These are phyloP conservation scores for Ligustrum vulgare DNA, from an alignment of 257 asterid species.

Conservation along the genomic window DNA sequence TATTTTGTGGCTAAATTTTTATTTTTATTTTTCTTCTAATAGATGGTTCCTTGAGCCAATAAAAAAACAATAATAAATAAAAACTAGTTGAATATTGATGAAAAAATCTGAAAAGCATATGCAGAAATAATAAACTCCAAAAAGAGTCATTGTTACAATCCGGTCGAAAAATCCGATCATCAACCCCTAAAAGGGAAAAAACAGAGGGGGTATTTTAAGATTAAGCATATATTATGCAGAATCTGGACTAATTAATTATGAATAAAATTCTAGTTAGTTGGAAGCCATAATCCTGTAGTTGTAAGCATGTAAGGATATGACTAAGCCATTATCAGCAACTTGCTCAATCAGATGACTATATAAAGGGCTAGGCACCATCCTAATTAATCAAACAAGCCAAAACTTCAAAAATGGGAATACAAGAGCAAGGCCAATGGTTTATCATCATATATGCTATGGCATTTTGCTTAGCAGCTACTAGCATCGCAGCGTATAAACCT, in stretches of 20 bases:
- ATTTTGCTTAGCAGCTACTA: conserved; percentile 1
- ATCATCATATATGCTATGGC: conserved; percentile 8
- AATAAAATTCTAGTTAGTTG: neutral
- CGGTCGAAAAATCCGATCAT: too few species aligned
- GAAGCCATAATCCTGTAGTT: conserved; percentile 1
- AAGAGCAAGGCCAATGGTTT: neutral
- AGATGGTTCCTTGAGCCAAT: too few species aligned
- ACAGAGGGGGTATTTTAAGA: neutral
- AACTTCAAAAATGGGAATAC: neutral
- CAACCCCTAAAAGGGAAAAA: neutral
- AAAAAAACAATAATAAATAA: too few species aligned
- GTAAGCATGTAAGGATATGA: neutral
- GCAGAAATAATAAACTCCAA: too few species aligned
- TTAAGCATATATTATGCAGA: neutral
- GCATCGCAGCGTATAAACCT: conserved; percentile 4
- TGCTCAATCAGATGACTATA: neutral
- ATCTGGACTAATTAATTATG: neutral
- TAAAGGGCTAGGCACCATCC: neutral
- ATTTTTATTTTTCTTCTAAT: too few species aligned
- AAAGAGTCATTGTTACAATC: too few species aligned
- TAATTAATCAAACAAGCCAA: neutral
- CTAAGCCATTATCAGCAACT: neutral
- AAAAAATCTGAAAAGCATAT: too few species aligned
- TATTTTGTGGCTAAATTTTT: too few species aligned
- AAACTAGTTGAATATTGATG: too few species aligned